Percentiles rank a stretch among this genome's conserved stretches.
Evolutionary conservation across 805 yeast genomes (phyloP).

Genomic region (Ogataea ganodermae): DNA sequence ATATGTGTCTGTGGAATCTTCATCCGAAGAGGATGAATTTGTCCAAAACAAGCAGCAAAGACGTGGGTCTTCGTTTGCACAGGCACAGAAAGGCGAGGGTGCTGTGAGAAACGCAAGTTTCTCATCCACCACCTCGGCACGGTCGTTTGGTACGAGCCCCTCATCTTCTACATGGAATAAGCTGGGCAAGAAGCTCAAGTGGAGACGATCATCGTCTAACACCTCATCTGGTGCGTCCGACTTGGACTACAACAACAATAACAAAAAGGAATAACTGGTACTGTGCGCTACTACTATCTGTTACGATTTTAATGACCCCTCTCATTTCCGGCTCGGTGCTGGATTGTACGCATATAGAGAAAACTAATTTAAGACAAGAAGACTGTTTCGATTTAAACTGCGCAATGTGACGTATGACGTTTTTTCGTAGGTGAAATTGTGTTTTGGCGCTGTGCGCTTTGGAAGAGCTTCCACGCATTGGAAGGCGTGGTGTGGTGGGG

Average conservation of each 20-base stretch:
- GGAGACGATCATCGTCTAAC: constrained; percentile 35
- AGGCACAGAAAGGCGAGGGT: not conserved
- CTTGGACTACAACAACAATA: too few relatives aligned
- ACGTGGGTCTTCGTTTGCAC: constrained; percentile 8
- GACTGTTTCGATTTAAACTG: not conserved
- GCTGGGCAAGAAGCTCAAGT: constrained; percentile 31
- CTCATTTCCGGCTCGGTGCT: not conserved
- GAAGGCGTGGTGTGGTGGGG: too few relatives aligned
- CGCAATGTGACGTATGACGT: not conserved
- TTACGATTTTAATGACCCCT: not conserved
- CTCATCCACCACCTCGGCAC: constrained; percentile 11
- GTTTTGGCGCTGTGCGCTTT: too few relatives aligned
- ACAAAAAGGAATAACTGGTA: not conserved
- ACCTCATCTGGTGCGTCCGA: constrained; percentile 19
- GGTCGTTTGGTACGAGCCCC: not conserved
- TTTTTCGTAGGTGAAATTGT: too few relatives aligned
- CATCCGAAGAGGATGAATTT: constrained; percentile 15
- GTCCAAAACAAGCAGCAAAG: constrained; percentile 3
- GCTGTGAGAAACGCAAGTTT: constrained; percentile 12
- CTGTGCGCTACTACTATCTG: constrained; percentile 6
- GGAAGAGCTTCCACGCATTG: too few relatives aligned
- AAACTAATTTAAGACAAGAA: not conserved
- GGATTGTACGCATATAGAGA: not conserved
- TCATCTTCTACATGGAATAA: constrained; percentile 26
- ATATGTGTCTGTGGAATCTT: constrained; percentile 15